Conservation (phyloP, 1,284 basidiomycete genomes). For the Sporisorium scitamineum region DNA sequence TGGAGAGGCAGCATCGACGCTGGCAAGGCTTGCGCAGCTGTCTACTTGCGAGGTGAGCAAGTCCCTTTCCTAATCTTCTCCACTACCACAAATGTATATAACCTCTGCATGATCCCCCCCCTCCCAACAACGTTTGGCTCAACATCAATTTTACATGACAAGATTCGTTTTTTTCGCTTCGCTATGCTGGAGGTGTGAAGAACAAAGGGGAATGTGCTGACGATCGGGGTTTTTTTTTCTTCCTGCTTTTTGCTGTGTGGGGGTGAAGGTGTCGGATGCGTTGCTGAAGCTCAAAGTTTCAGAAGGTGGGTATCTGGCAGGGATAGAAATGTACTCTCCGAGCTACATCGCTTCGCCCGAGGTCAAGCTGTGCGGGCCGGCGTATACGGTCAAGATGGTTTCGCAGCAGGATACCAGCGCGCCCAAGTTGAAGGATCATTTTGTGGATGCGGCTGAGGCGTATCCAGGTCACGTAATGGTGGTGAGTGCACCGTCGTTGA, state of each 20-base stretch:
- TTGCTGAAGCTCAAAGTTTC: constrained; percentile 83
- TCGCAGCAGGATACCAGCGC: constrained; percentile 75
- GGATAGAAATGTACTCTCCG: constrained; percentile 78
- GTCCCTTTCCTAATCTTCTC: constrained; percentile 20
- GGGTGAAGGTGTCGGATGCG: constrained; percentile 86
- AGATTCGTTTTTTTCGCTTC: too few species aligned
- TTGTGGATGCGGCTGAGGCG: constrained; percentile 82
- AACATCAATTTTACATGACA: background rate
- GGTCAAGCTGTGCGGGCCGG: constrained; percentile 75
- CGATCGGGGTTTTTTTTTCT: background rate
- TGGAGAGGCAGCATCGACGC: constrained; percentile 14
- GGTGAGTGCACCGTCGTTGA: constrained; percentile 81
- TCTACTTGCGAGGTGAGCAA: constrained; percentile 57
- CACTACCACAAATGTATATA: constrained; percentile 18
- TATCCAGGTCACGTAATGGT: constrained; percentile 77
- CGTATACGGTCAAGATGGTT: constrained; percentile 92
- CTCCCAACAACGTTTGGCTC: too few species aligned
- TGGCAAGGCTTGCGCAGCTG: constrained; percentile 44
- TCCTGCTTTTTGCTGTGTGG: background rate
- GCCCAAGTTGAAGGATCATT: constrained; percentile 80
- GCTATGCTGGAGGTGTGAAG: background rate
- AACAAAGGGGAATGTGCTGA: constrained; percentile 9
- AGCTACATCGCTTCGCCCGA: constrained; percentile 22
- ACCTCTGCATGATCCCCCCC: background rate
- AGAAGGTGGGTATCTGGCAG: constrained; percentile 84